These are phyloP conservation scores for Fusarium ambrosium DNA, from an alignment of 2,329 filamentous ascomycete species.

Conservation along the genomic window DNA sequence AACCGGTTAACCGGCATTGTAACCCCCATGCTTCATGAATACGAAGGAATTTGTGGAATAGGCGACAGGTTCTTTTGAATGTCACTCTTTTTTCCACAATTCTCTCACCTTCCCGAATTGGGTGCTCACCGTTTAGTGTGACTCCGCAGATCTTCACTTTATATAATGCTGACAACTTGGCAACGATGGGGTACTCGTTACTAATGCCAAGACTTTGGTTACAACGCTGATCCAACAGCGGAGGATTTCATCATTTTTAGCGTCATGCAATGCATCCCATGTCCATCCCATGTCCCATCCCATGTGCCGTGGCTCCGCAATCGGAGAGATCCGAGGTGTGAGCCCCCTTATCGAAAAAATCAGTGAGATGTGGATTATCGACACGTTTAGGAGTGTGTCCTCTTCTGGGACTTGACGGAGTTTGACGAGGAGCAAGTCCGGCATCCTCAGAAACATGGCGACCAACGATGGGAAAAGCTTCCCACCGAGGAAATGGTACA, in stretches of 20 bases:
- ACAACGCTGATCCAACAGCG: neutral
- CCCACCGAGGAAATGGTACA: conserved; percentile 50
- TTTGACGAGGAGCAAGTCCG: neutral
- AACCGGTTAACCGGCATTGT: neutral
- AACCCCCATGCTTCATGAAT: neutral
- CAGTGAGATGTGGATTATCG: neutral
- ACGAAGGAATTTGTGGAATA: neutral
- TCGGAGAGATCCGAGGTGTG: neutral
- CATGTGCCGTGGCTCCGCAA: neutral
- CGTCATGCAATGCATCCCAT: neutral
- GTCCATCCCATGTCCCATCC: neutral
- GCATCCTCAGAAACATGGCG: conserved; percentile 33
- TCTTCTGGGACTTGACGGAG: neutral
- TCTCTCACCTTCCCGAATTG: neutral
- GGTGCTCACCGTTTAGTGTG: neutral
- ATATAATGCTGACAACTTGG: neutral
- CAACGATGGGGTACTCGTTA: neutral
- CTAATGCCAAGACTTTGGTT: neutral
- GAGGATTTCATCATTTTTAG: neutral
- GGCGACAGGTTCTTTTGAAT: neutral
- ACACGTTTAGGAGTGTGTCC: neutral
- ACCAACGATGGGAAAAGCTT: conserved; percentile 44
- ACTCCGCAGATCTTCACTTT: neutral
- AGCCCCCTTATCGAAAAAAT: neutral
- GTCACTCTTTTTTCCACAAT: neutral